Evolutionary conservation across 2,329 filamentous ascomycete genomes (phyloP), one percentile per base, ranked within the genome.

Genomic region (Capronia epimyces): DNA sequence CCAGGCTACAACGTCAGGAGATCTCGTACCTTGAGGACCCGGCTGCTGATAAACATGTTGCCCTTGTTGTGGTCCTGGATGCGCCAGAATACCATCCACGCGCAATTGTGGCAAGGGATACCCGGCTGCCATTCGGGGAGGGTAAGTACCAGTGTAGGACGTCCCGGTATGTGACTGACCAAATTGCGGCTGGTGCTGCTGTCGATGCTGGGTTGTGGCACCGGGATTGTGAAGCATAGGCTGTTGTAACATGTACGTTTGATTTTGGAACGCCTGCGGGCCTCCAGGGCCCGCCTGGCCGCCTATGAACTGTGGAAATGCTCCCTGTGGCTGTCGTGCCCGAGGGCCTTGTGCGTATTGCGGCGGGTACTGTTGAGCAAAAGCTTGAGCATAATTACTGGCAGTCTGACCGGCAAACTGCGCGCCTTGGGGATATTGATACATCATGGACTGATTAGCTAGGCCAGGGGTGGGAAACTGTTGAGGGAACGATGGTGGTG

Each of bases 321-420:
- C 49, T 9, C 46, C 25, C 29, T 61, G 60, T 21, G 46, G 50
- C 34, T 60, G 55, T 15, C 55, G 55, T n/a, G 54, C 39, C 6
- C 48, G 60, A 41, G 45, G 18, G 12, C 41, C 44, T 46, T 59
- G 59, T 27, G 57, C 49, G 48, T 55, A 60, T 40, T 58, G 57
- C 29, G 54, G 37, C n/a, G 50, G 41, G 42, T 64, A 64, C 32
- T 62, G 62, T 31, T 57, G 56, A 27, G 46, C 24, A 43, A 50
- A 54, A 13, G 53, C 27, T 13, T 48, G 52, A 43, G 43, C 51
- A 27, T 51, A 55, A 40, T 56, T 54, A 20, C 52, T 18, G 15
- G 50, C 49, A 37, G 56, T 49, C 52, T 64, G 63, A 34, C 58
- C 55, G 27, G 60, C 49, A 58, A 62, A 64, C 27, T 59, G 62